phyloP scores from a whole-genome alignment of 129 eudicot species.

The Escallonia herrerae region DNA sequence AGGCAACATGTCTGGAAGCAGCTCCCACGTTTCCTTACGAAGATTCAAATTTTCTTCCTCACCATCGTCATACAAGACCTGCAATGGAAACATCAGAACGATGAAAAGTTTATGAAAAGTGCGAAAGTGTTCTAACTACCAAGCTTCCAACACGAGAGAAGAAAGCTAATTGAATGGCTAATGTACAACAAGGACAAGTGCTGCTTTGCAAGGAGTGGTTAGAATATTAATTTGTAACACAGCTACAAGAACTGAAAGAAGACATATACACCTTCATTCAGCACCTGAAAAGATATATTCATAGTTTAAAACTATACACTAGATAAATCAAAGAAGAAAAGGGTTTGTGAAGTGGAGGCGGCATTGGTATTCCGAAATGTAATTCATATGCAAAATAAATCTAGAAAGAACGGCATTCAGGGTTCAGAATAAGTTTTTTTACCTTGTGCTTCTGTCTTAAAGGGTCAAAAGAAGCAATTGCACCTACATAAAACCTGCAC shows the following conservation, averaged over 20 bases:
- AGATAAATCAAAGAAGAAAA: too few species aligned
- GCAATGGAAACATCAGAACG: conserved; percentile 10
- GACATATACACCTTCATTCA: neutral
- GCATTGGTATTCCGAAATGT: neutral
- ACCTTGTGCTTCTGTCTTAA: conserved; percentile 47
- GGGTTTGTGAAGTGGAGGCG: too few species aligned
- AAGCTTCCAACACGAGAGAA: neutral
- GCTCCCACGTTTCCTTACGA: conserved; percentile 39
- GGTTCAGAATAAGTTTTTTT: neutral
- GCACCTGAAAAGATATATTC: too few species aligned
- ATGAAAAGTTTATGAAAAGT: neutral
- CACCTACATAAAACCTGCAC: conserved; percentile 55
- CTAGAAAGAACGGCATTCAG: neutral
- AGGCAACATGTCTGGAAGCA: conserved; percentile 17
- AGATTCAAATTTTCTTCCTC: conserved; percentile 59
- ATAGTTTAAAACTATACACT: too few species aligned
- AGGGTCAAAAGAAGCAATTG: conserved; percentile 41
- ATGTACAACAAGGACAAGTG: neutral
- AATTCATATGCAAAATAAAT: neutral
- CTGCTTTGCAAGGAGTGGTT: neutral
- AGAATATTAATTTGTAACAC: neutral
- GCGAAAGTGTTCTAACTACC: neutral
- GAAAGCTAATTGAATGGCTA: neutral
- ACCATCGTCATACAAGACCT: conserved; percentile 74
- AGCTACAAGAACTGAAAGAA: neutral